Conservation (phyloP, 192 early-diverging fungal species). For the Mortierella hygrophila region DNA sequence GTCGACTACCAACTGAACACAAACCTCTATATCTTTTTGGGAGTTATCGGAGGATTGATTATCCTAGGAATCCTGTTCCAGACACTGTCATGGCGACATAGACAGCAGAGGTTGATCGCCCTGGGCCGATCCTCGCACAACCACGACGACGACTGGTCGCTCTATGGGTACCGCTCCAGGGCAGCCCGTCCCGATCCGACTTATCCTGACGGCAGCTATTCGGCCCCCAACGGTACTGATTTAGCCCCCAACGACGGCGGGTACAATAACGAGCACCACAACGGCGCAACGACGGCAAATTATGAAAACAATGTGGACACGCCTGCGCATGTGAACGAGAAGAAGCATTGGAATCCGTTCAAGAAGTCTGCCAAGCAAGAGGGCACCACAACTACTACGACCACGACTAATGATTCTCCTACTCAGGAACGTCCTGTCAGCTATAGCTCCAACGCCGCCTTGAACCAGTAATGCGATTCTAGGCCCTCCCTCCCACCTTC, state of each 20-base stretch:
- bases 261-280: neutral
- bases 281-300: neutral
- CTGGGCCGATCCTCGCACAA: conserved; percentile 24
- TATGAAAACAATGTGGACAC: neutral
- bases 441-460: conserved; percentile 38
- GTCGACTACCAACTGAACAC: conserved; percentile 24
- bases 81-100: conserved; percentile 16
- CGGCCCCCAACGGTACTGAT: neutral
- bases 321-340: conserved; percentile 4
- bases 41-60: conserved; percentile 23
- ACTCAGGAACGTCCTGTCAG: conserved; percentile 25
- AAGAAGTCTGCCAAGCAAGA: conserved; percentile 20
- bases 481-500: neutral
- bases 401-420: neutral
- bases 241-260: neutral
- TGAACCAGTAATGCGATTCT: conserved; percentile 16
- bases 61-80: conserved; percentile 15
- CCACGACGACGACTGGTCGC: conserved; percentile 19
- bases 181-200: conserved; percentile 39
- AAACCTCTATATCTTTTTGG: conserved; percentile 50
- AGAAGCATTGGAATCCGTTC: conserved; percentile 51
- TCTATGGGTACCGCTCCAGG: neutral
- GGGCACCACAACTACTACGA: neutral
- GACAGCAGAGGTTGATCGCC: conserved; percentile 1
- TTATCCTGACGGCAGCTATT: conserved; percentile 21